Percentiles rank a stretch among this genome's conserved stretches.
phyloP scores from a whole-genome alignment of 495 filamentous ascomycete genomes.

The Podospora pseudopauciseta region DNA sequence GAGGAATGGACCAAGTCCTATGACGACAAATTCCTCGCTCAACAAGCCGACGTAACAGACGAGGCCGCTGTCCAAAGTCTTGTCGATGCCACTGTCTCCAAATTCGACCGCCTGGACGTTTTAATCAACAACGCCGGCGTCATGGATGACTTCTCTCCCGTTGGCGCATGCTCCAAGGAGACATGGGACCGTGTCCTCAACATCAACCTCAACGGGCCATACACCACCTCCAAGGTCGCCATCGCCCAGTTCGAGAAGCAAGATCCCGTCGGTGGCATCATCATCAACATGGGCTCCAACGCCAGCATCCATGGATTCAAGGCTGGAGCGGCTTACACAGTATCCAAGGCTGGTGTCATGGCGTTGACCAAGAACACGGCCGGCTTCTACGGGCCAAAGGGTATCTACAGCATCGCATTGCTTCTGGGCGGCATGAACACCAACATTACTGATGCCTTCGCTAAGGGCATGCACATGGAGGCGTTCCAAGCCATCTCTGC shows the following conservation, averaged over 20 bases:
- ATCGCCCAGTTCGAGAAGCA: constrained; percentile 45
- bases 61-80: constrained; percentile 36
- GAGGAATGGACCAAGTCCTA: constrained; percentile 29
- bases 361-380: constrained; percentile 64
- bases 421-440: constrained; percentile 59
- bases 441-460: constrained; percentile 50
- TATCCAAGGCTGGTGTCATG: constrained; percentile 52
- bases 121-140: constrained; percentile 52
- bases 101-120: constrained; percentile 45
- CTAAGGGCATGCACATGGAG: constrained; percentile 43
- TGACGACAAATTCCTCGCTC: constrained; percentile 28
- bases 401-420: constrained; percentile 55
- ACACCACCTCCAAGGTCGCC: constrained; percentile 50
- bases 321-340: constrained; percentile 54
- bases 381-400: constrained; percentile 53
- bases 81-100: constrained; percentile 31
- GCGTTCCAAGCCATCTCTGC: constrained; percentile 35
- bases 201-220: constrained; percentile 59
- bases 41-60: constrained; percentile 36
- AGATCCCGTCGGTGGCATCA: constrained; percentile 32
- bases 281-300: constrained; percentile 50
- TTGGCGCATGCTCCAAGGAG: constrained; percentile 47
- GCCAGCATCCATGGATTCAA: constrained; percentile 31
- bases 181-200: constrained; percentile 57
- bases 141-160: constrained; percentile 54